These are phyloP conservation scores for Russula compacta DNA, from an alignment of 768 basidiomycete genomes.

Conservation along the genomic window DNA sequence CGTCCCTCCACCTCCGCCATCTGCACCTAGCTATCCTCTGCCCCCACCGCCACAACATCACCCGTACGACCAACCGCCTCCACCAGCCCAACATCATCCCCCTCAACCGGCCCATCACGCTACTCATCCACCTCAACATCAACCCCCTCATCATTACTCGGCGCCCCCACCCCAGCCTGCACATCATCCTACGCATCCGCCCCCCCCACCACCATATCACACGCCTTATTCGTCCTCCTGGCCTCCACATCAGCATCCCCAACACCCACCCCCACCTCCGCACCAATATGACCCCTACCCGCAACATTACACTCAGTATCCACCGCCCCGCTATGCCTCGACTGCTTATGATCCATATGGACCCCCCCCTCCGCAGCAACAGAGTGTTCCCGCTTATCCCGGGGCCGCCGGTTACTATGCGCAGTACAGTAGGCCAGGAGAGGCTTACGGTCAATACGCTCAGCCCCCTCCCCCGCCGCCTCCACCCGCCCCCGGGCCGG, in stretches of 20 bases:
- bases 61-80: conserved; percentile 10
- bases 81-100: conserved; percentile 15
- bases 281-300: conserved; percentile 16
- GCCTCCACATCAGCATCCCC: conserved; percentile 15
- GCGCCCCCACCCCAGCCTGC: conserved; percentile 14
- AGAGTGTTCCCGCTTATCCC: conserved; percentile 5
- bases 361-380: conserved; percentile 18
- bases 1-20: conserved; percentile 16
- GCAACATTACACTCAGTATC: conserved; percentile 13
- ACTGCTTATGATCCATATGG: conserved; percentile 10
- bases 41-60: conserved; percentile 10
- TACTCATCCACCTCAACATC: conserved; percentile 14
- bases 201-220: conserved; percentile 12
- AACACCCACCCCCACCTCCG: conserved; percentile 5
- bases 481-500: conserved; percentile 6
- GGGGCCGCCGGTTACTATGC: conserved; percentile 5
- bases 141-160: conserved; percentile 13
- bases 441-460: conserved; percentile 5
- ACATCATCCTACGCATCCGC: conserved; percentile 13
- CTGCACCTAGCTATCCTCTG: conserved; percentile 6
- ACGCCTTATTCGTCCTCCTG: conserved; percentile 11
- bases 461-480: conserved; percentile 11
- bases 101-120: conserved; percentile 10
- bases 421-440: conserved; percentile 11
- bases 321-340: conserved; percentile 12